Evolutionary conservation across 805 yeast genomes (phyloP).

Genomic region (Kazachstania viticola): DNA sequence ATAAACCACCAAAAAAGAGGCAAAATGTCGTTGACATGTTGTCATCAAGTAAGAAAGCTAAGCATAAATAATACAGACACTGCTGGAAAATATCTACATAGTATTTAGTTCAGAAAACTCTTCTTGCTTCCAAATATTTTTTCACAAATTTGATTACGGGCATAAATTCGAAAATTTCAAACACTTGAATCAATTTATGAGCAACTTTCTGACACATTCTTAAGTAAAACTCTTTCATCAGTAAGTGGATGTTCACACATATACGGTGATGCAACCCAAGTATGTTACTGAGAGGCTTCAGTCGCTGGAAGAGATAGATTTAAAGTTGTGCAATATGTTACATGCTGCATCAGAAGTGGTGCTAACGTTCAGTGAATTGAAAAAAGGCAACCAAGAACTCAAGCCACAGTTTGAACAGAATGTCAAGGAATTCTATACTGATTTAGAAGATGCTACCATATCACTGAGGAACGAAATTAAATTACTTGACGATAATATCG

Average conservation of each 20-base stretch:
- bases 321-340: constrained; percentile 15
- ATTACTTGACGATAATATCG: constrained; percentile 21
- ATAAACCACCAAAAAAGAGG: too few relatives aligned
- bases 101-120: too few relatives aligned
- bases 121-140: too few relatives aligned
- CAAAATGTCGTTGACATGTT: too few relatives aligned
- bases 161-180: too few relatives aligned
- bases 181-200: too few relatives aligned
- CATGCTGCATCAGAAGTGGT: constrained; percentile 24
- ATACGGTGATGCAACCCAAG: constrained; percentile 17
- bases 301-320: constrained; percentile 19
- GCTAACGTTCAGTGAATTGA: constrained; percentile 21
- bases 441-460: constrained; percentile 14
- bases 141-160: too few relatives aligned
- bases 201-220: too few relatives aligned
- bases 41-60: too few relatives aligned
- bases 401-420: constrained; percentile 22
- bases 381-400: constrained; percentile 20
- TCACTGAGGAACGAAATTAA: constrained; percentile 19
- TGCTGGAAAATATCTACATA: too few relatives aligned
- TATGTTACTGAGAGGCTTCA: constrained; percentile 22
- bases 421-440: constrained; percentile 16
- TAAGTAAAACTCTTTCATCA: too few relatives aligned
- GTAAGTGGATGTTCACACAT: background rate
- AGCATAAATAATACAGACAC: too few relatives aligned